phyloP scores from a whole-genome alignment of 805 yeast genomes.

The Pichia heedii region DNA sequence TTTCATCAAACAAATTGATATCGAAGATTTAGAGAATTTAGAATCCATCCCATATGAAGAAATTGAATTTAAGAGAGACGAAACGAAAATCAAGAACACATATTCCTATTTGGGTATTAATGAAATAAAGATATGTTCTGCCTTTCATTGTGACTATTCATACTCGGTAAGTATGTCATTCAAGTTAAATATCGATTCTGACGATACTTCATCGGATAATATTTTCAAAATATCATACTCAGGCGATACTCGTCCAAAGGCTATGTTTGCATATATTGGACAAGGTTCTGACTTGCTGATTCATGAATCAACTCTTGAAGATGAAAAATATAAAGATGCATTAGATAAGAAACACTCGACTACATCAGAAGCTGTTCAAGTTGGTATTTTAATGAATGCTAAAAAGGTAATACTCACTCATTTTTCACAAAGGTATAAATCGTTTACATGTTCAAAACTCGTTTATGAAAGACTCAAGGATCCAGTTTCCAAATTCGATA shows the following conservation, averaged over 20 bases:
- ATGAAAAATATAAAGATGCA: constrained; percentile 71
- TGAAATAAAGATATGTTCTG: constrained; percentile 54
- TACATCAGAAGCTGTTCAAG: constrained; percentile 71
- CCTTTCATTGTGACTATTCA: constrained; percentile 78
- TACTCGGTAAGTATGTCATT: constrained; percentile 57
- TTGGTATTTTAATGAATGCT: constrained; percentile 65
- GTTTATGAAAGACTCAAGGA: constrained; percentile 18
- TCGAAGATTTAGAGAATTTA: constrained; percentile 17
- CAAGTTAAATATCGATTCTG: constrained; percentile 15
- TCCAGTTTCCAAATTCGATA: constrained; percentile 11
- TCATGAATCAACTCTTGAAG: constrained; percentile 91
- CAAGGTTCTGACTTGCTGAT: constrained; percentile 59
- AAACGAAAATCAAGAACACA: constrained; percentile 18
- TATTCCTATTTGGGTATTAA: constrained; percentile 35
- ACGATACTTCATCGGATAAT: constrained; percentile 1
- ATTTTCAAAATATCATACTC: constrained; percentile 74
- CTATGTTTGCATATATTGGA: constrained; percentile 55
- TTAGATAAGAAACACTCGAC: constrained; percentile 78
- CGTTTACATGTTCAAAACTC: constrained; percentile 26
- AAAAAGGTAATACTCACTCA: constrained; percentile 72
- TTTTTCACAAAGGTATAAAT: constrained; percentile 83
- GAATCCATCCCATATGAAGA: constrained; percentile 3
- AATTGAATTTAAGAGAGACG: constrained; percentile 5
- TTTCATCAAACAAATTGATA: constrained; percentile 20
- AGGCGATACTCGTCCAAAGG: constrained; percentile 89